Evolutionary conservation across 495 filamentous ascomycete genomes (phyloP), one percentile per base, ranked within the genome.

Genomic region (Penicillium coprophilum): DNA sequence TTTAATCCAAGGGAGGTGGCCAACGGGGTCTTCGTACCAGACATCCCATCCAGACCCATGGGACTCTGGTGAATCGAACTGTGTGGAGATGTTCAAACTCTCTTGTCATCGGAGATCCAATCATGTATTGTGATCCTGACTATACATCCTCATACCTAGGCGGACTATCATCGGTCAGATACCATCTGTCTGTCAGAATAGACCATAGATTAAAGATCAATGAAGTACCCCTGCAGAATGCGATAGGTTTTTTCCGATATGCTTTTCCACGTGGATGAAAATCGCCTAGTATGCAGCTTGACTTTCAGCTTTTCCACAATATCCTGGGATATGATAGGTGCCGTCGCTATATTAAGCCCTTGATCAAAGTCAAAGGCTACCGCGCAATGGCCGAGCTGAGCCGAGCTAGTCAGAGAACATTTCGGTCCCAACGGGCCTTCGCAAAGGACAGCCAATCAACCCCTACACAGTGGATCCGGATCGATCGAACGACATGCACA

Each of bases 401-500:
- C 19, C 12, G 21, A 24, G 46, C 19, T 49, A 23, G 46, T 21
- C 10, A 9, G 34, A 39, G 23, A 41, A 11, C 11, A 6, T 30
- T 17, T 24, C n/a, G 10, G n/a, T 36, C 4, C 1, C 9, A 20
- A n/a, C 1, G 21, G 5, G 9, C 15, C 23, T n/a, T 27, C 2
- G 24, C 6, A 0, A 27, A 27, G 12, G 12, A 2, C 6, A 27
- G 7, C 52, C 52, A 55, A 46, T 47, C 10, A 55, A 13, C 20
- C 8, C 4, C 0, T n/a, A 0, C 47, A 19, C 34, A 9, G 41
- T 46, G 31, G 52, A 9, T 23, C 2, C 1, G 9, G 15, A 28
- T 54, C 52, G 52, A 54, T 46, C 52, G 19, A 8, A 39, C 31
- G 41, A 41, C 38, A 5, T n/a, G n/a, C 52, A 6, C 41, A 46